Evolutionary conservation across 1,139 yeast species (phyloP), one percentile per base, ranked within the genome.

Genomic region (Candida pseudocylindracea): DNA sequence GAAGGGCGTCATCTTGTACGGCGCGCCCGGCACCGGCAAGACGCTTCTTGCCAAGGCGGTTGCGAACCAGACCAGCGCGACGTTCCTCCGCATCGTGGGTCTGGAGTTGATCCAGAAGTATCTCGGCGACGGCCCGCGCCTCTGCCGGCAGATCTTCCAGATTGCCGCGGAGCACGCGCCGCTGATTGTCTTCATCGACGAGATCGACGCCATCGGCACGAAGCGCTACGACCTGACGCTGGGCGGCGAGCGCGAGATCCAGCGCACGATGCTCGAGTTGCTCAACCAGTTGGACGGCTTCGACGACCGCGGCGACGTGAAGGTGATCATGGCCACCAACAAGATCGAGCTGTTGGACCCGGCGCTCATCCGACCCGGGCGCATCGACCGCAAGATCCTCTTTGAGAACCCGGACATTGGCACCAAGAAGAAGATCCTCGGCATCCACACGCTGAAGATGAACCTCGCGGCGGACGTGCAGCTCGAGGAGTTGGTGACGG

Each of bases 1-100:
- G 33, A 88, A 88, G 58, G 99, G 99, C 55, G 98, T 91, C 35
- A 85, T 91, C 44, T 63, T 91, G 38, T 91, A 91, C 50, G 99
- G 99, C 44, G 93, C 96, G 1, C 99, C 99, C 27, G 99, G 99
- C 53, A 91, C 98, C 1, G 99, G 99, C 48, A 91, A 91, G 54
- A 91, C 99, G 0, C 59, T 91, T 41, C 63, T 91, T 44, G 98
- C 96, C 12, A 91, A 88, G 54, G 99, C 99, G 0, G 98, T 91
- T 34, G 99, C 99, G 7, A 88, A 88, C 53, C 95, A 85, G 48
- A 88, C 98, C 1, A 74, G 92, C 39, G 98, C 98, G 7, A 83
- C 96, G 1, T 91, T 91, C 47, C 63, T 91, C 48, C 72, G 98
- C 54, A 83, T 91, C 50, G 96, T 85, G 28, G 98, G 99, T 13